phyloP scores from a whole-genome alignment of 192 early-diverging fungal genomes.

The Linnemannia zychae region DNA sequence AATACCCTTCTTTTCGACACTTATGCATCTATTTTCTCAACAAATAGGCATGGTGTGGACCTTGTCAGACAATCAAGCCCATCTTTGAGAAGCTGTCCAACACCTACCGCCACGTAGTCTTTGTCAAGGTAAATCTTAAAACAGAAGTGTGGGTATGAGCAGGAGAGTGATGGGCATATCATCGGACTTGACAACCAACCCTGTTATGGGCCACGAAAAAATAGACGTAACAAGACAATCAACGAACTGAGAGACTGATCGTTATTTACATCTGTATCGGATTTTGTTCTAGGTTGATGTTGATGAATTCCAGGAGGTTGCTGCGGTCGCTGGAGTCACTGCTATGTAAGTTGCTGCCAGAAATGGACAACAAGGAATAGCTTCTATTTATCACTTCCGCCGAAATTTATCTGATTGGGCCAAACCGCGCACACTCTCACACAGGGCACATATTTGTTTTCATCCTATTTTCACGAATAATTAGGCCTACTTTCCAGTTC shows the following conservation, averaged over 20 bases:
- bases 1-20: background rate
- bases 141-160: background rate
- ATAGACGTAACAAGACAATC: too few relatives aligned
- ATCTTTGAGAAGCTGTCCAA: constrained; percentile 62
- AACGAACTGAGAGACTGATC: background rate
- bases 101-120: constrained; percentile 62
- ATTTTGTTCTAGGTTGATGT: constrained; percentile 59
- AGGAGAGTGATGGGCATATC: background rate
- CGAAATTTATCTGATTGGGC: background rate
- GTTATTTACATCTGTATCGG: background rate
- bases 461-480: background rate
- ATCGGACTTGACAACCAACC: background rate
- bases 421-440: background rate
- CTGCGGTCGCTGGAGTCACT: constrained; percentile 55
- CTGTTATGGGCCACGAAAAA: background rate
- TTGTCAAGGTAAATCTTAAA: constrained; percentile 61
- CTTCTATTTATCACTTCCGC: background rate
- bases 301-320: constrained; percentile 58
- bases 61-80: constrained; percentile 68
- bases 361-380: background rate
- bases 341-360: constrained; percentile 61
- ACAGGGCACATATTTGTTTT: background rate
- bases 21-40: background rate
- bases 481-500: constrained; percentile 91
- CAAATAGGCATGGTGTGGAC: constrained; percentile 56